Base-by-base conservation (phyloP, 495 filamentous ascomycete species). In the Penicillium roqueforti region DNA sequence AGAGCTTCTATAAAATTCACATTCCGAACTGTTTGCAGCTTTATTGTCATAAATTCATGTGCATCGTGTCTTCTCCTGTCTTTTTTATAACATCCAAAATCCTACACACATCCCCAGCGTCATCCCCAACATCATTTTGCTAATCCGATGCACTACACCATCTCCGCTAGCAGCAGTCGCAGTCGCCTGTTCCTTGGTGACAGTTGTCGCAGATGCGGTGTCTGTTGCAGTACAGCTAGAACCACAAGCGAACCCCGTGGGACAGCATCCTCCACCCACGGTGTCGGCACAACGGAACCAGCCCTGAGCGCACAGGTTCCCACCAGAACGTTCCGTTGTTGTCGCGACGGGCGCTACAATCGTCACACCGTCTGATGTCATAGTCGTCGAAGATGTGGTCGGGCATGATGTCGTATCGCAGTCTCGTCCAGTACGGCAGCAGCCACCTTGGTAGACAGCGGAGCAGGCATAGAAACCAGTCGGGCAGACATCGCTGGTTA, bases 361-460 rank as follows among this genome's bases (percentile, higher is more conserved):
- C 0, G 89, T 93, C 9, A 81, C 74, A 1, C 84, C 86, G 51
- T 81, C 67, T 1, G 74, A 75, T n/a, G 70, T 79, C 18, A 90
- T 68, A 2, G 86, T 87, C 8, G 86, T 85, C 41, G 74, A 76
- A 0, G 74, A 52, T 0, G 72, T 68, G 0, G 80, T 67, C 0
- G 88, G 87, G 78, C 91, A 83, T 63, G 84, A 65, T 54, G 91
- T 79, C 63, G 83, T 69, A 65, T 85, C 83, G 69, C 92, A 97
- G 68, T 95, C 76, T 26, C 91, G 81, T 1, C 89, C 91, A 6
- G 88, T 88, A 22, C 84, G 87, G 69, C 89, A 93, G 70, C 89
- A 93, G 4, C 88, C 88, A 41, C 83, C 84, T 3, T 82, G 78
- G 52, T 87, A 83, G 46, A 80, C 77, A 1, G 81, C 80, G 42